Evolutionary conservation across 2,329 filamentous ascomycete species (phyloP), one percentile per base, ranked within the genome.

Genomic region (Alternaria triticina): DNA sequence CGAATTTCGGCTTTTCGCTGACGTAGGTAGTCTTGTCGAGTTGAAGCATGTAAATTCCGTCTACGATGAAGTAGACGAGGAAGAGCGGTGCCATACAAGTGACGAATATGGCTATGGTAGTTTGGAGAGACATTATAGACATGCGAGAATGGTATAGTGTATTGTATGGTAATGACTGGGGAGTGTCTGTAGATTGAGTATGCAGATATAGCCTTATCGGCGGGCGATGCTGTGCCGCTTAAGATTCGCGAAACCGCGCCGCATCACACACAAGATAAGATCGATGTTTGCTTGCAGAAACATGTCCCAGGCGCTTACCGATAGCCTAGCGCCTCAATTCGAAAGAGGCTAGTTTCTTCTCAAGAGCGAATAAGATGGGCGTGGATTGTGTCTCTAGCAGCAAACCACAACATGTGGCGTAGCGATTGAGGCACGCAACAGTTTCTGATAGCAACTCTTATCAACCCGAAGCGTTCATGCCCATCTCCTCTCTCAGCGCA

Each of bases 401-500:
- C 30, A 33, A 6, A 15, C 33, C 8, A 40, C 8, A 40, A 10
- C 33, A 40, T 40, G 4, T 40, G 33, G 15, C 33, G 33, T 1
- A 40, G 33, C 15, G 33, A 36, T 9, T 27, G 25, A 27, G n/a
- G n/a, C n/a, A n/a, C n/a, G n/a, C n/a, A n/a, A n/a, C n/a, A n/a
- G n/a, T n/a, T n/a, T n/a, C n/a, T n/a, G n/a, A n/a, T n/a, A n/a
- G n/a, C n/a, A n/a, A n/a, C n/a, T n/a, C n/a, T n/a, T 25, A 40
- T 40, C 33, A 40, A 3, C 36, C 36, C 8, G 8, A 11, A 1
- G 36, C 15, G 3, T 40, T 40, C 9, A 40, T 40, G 3, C 49
- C 20, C 49, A 36, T 79, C 77, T 89, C 87, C 74, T 86, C 86
- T 69, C 77, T 83, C 79, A 89, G 79, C 13, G 87, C 87, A 76